Base-by-base conservation (phyloP, 176 grass and related monocot genomes). In the Miscanthus lutarioriparius region DNA sequence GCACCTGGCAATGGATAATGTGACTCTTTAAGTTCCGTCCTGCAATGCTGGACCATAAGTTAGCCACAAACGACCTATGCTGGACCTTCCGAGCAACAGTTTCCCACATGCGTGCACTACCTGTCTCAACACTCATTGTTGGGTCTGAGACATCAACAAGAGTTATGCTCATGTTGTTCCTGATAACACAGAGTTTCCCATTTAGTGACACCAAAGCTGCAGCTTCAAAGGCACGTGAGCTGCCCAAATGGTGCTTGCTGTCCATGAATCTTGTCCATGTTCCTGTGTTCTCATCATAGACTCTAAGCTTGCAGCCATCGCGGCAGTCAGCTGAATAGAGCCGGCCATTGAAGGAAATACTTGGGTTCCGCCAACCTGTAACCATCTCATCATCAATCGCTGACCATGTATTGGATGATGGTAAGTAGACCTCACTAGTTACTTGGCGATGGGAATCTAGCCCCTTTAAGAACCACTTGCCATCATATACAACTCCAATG, bases 101-200 rank as follows among this genome's bases (percentile, higher is more conserved):
- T 80, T 97, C 91, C 94, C 94, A 97, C 87, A 84, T 67, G 56
- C 53, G 88, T 67, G 91, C 88, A 80, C 80, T 90, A 54, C 81
- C 65, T 4, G 47, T 88, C 80, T 97, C 94, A n/a, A 81, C 64
- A 78, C 79, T 89, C 67, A 83, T 64, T 11, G 80, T 53, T 62
- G 89, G 89, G 47, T 87, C 79, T 0, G 64, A 89, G 40, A 91
- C 85, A 80, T 91, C 91, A n/a, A 97, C 87, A 4, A 97, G 79
- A 68, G 87, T 97, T 39, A 97, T 93, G 83, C 91, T 94, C 94
- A 97, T 94, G 70, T 97, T 93, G 81, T 97, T 97, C 63, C 91
- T 81, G 47, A 97, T 77, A 51, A 97, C 83, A 56, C 94, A 91
- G 35, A 97, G 90, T 76, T 97, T 94, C 26, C 91, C 91, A 77